Base-by-base conservation (phyloP, 139 green algal species). In the Dunaliella sp. region DNA sequence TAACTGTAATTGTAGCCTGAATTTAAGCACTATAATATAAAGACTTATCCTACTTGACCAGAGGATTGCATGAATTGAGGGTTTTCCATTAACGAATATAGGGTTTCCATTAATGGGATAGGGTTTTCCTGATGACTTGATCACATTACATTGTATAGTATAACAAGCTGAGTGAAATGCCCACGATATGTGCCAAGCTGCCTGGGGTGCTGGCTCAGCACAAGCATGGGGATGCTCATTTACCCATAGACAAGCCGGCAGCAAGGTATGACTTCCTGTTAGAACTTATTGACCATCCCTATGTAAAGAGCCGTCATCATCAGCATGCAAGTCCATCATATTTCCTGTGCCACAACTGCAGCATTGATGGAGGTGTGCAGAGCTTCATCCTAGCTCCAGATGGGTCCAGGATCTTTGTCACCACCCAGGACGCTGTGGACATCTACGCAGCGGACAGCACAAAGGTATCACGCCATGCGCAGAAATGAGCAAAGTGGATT, bases 381-480 rank as follows among this genome's bases (percentile, higher is more conserved):
- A 37, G 76, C 76, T 81, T 81, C 76, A 28, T 81, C n/a, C n/a
- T 31, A 34, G 28, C 76, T 36, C 76, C 33, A 37, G 76, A 81
- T 81, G 76, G 76, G 25, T 81, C 76, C 76, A 81, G 34, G 76
- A 33, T 81, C 12, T 81, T 81, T 34, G 76, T 81, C 7, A 34
- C 34, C 30, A 81, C 76, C n/a, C 30, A 30, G 33, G 76, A 33
- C 28, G 30, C 76, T 28, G 76, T 81, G 2, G 76, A 81, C n/a
- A 81, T 81, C 31, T 81, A 81, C 76, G 76, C 76, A 12, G n/a
- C 33, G 25, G 76, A 81, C 28, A 81, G 76, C 76, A 36, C 36
- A 81, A 81, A 81, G 76, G 76, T 34, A 78, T 24, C 28, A 3
- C 2, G 73, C n/a, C n/a, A 2, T 3, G 7, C 7, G 12, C 33